phyloP scores from a whole-genome alignment of 73 alveolate genomes.

The Uronychia binucleata region DNA sequence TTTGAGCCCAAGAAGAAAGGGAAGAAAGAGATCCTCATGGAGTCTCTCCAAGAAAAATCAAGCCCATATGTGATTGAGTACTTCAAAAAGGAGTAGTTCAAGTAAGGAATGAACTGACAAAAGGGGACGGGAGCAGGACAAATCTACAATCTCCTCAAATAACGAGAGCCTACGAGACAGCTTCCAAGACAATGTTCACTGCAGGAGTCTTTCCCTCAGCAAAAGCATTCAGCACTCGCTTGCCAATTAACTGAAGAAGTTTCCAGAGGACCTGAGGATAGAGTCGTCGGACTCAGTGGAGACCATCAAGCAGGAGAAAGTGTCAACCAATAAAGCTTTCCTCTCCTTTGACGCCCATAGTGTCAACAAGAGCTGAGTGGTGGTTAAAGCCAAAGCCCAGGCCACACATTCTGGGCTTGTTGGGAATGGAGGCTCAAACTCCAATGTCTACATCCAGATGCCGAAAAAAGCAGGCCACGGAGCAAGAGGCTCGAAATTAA shows the following conservation, averaged over 20 bases:
- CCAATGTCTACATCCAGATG: not conserved
- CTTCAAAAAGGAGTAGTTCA: not conserved
- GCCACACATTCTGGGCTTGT: no score
- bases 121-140: not conserved
- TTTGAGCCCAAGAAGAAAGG: not conserved
- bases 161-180: not conserved
- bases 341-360: not conserved
- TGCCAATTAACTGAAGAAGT: not conserved
- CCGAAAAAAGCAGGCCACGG: not conserved
- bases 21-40: not conserved
- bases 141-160: not conserved
- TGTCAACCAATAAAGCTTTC: not conserved
- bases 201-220: not conserved
- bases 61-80: not conserved
- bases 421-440: no score
- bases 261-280: not conserved
- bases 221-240: not conserved
- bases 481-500: not conserved
- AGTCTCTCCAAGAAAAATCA: not conserved
- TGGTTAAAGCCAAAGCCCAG: no score
- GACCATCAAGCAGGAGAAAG: not conserved
- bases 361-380: not conserved
- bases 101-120: not conserved
- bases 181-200: not conserved
- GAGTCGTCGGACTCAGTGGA: not conserved